phyloP scores from a whole-genome alignment of 345 rosid species.

The Microcos paniculata region DNA sequence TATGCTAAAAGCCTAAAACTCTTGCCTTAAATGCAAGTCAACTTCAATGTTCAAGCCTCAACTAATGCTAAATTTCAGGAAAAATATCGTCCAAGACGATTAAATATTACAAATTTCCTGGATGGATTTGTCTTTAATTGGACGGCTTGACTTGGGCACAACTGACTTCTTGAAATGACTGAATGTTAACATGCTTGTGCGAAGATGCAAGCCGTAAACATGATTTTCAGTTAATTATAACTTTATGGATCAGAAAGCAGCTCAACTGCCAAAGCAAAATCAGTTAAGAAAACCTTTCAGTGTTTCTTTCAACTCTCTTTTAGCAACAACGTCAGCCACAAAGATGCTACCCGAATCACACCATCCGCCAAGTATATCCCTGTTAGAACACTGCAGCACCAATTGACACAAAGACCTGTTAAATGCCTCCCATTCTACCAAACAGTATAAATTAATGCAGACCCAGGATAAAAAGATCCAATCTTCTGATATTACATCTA shows the following conservation, averaged over 20 bases:
- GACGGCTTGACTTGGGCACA: conserved; percentile 1
- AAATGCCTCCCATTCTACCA: conserved; percentile 7
- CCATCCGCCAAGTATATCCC: conserved; percentile 66
- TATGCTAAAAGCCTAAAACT: neutral
- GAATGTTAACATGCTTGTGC: neutral
- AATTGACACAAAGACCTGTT: conserved; percentile 18
- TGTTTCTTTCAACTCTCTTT: conserved; percentile 14
- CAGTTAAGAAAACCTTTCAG: neutral
- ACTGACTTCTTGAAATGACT: conserved; percentile 9
- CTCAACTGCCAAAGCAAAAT: conserved; percentile 6
- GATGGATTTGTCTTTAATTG: neutral
- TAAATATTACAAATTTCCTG: neutral
- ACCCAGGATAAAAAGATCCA: neutral
- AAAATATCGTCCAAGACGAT: neutral
- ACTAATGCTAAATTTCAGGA: conserved; percentile 1
- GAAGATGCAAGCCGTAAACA: neutral
- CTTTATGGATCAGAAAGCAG: conserved; percentile 5
- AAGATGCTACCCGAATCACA: conserved; percentile 69
- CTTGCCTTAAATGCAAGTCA: conserved; percentile 7
- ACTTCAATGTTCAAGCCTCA: conserved; percentile 14
- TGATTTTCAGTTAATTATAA: neutral
- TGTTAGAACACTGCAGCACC: conserved; percentile 49
- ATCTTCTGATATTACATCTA: neutral
- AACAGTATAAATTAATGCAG: conserved; percentile 9
- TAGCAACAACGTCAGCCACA: conserved; percentile 46